phyloP scores from a whole-genome alignment of 805 yeast genomes.

The Wickerhamomyces chaumierensis region DNA sequence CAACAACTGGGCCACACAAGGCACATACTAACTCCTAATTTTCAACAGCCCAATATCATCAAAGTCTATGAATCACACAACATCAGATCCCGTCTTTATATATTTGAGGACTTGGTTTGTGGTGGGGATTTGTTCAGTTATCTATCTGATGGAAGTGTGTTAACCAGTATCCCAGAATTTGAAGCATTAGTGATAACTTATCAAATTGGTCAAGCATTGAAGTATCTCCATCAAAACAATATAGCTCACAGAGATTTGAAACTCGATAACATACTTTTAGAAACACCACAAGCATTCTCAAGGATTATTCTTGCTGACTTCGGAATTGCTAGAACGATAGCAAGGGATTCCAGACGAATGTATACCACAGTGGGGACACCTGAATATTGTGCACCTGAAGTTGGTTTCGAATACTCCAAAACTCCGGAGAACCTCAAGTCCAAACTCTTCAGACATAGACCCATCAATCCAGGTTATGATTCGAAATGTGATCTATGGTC shows the following conservation, averaged over 20 bases:
- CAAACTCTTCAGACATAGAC: conserved; percentile 10
- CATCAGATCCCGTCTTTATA: conserved; percentile 23
- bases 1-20: no score
- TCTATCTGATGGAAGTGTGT: conserved; percentile 28
- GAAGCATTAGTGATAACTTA: conserved; percentile 41
- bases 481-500: conserved; percentile 63
- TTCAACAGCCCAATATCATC: conserved; percentile 35
- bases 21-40: neutral
- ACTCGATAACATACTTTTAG: conserved; percentile 66
- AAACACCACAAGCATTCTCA: conserved; percentile 39
- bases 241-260: conserved; percentile 89
- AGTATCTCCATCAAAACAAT: conserved; percentile 52
- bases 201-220: conserved; percentile 46
- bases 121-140: conserved; percentile 55
- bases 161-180: conserved; percentile 37
- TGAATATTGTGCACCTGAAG: conserved; percentile 67
- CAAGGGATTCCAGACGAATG: conserved; percentile 25
- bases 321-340: conserved; percentile 37
- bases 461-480: conserved; percentile 30
- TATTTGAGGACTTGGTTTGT: conserved; percentile 36
- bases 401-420: conserved; percentile 31
- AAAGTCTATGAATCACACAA: conserved; percentile 27
- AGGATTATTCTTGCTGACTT: conserved; percentile 56
- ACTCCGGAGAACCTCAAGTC: conserved; percentile 16
- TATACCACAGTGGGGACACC: conserved; percentile 51